Percentiles rank a stretch among this genome's conserved stretches.
These are phyloP conservation scores for Peronospora farinosa DNA, from an alignment of 352 stramenopile genomes.

Conservation along the genomic window DNA sequence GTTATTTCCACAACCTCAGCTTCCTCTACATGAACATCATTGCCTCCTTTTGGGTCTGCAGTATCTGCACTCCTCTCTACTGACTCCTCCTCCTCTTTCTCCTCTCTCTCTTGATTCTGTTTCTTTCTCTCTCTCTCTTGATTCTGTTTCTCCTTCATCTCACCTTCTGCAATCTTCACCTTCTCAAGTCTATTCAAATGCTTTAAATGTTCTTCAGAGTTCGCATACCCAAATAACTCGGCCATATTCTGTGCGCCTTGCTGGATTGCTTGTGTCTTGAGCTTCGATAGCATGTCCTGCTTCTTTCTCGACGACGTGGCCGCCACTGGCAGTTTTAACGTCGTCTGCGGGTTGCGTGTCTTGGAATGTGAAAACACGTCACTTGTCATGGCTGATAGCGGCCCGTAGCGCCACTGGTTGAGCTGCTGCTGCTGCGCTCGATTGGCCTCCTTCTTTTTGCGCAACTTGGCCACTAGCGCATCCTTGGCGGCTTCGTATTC, in stretches of 20 bases:
- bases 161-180: constrained; percentile 47
- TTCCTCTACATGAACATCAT: background rate
- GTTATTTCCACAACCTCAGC: background rate
- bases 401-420: constrained; percentile 39
- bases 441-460: constrained; percentile 53
- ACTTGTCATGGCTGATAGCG: background rate
- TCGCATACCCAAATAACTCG: constrained; percentile 73
- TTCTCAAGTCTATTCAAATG: constrained; percentile 62
- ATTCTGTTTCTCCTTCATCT: constrained; percentile 32
- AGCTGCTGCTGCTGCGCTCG: constrained; percentile 43
- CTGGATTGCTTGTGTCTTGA: constrained; percentile 53
- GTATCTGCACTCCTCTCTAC: background rate
- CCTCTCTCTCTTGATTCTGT: constrained; percentile 10
- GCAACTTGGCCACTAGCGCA: constrained; percentile 59
- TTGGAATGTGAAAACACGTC: constrained; percentile 35
- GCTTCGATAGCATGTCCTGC: constrained; percentile 47
- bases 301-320: constrained; percentile 41
- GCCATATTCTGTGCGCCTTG: constrained; percentile 59
- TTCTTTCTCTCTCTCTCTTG: constrained; percentile 22
- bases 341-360: constrained; percentile 21
- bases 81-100: constrained; percentile 4
- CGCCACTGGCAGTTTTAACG: constrained; percentile 47
- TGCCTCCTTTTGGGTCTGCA: background rate
- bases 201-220: constrained; percentile 63
- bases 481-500: constrained; percentile 53